Conservation (phyloP, 306 rosid species). For the Amphicarpaea edgeworthii region DNA sequence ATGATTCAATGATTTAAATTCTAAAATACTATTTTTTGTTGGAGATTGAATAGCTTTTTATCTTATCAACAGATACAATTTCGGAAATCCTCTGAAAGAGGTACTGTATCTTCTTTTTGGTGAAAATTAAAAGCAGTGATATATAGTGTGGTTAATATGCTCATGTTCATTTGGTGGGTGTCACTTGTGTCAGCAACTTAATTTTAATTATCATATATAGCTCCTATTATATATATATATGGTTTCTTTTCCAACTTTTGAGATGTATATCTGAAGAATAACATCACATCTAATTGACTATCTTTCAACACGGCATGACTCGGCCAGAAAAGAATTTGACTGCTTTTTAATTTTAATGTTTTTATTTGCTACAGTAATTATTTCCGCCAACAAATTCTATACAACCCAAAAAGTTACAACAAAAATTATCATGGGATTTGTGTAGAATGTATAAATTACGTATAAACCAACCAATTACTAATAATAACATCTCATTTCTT, state of each 20-base stretch:
- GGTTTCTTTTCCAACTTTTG: constrained; percentile 3
- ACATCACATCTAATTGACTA: background rate
- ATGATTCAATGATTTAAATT: constrained; percentile 11
- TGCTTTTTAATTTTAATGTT: background rate
- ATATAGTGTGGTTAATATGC: constrained; percentile 19
- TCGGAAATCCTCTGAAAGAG: constrained; percentile 16
- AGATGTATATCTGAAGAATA: background rate
- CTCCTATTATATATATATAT: background rate
- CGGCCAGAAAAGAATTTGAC: background rate
- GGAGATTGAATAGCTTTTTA: constrained; percentile 32
- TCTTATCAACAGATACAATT: constrained; percentile 18
- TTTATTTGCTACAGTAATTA: background rate
- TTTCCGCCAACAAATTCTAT: background rate
- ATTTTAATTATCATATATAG: too few relatives aligned
- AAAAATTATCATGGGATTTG: background rate
- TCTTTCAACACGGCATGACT: background rate
- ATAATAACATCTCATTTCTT: background rate
- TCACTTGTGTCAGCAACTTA: background rate
- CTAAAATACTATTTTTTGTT: background rate
- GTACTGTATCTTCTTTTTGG: constrained; percentile 16
- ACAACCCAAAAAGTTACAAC: background rate
- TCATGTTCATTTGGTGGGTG: constrained; percentile 4
- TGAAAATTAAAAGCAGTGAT: constrained; percentile 33
- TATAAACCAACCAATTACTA: background rate
- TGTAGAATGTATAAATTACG: background rate